Percentiles rank a stretch among this genome's conserved stretches.
Conservation (phyloP, 2,329 filamentous ascomycete genomes). For the Colletotrichum coccodes region DNA sequence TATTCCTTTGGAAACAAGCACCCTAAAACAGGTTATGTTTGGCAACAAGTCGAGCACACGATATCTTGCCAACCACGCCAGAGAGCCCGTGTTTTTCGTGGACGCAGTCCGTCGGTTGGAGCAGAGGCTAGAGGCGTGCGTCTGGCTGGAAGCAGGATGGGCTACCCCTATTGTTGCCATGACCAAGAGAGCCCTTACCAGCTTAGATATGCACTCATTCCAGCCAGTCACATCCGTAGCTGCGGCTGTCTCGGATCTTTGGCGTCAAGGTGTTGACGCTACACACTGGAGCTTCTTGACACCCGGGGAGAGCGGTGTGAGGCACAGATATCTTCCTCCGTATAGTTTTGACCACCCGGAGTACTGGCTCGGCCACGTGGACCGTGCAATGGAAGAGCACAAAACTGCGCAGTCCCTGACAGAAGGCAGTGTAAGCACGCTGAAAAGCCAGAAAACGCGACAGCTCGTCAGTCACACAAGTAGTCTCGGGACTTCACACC, state of each 20-base stretch:
- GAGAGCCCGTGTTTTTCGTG: constrained; percentile 32
- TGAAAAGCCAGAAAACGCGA: background rate
- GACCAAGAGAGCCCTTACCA: constrained; percentile 28
- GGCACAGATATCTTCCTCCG: background rate
- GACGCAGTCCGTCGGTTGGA: constrained; percentile 29
- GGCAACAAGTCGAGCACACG: background rate
- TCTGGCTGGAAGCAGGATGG: constrained; percentile 34
- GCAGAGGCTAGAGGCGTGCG: constrained; percentile 15
- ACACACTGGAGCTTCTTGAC: background rate
- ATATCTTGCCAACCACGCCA: constrained; percentile 30
- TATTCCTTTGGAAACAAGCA: background rate
- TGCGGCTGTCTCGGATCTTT: background rate
- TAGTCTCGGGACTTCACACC: background rate
- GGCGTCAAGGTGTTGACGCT: background rate
- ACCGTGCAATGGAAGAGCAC: background rate
- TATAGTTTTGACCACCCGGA: background rate
- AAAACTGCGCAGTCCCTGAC: background rate
- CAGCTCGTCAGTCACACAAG: background rate
- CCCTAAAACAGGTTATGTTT: background rate
- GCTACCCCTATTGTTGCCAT: constrained; percentile 31
- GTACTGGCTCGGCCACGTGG: background rate
- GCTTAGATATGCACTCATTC: background rate
- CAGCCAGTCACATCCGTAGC: background rate
- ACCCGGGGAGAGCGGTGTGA: background rate
- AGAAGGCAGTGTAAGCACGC: no score